Evolutionary conservation across 768 basidiomycete species (phyloP).

Genomic region (Lentinula edodes): DNA sequence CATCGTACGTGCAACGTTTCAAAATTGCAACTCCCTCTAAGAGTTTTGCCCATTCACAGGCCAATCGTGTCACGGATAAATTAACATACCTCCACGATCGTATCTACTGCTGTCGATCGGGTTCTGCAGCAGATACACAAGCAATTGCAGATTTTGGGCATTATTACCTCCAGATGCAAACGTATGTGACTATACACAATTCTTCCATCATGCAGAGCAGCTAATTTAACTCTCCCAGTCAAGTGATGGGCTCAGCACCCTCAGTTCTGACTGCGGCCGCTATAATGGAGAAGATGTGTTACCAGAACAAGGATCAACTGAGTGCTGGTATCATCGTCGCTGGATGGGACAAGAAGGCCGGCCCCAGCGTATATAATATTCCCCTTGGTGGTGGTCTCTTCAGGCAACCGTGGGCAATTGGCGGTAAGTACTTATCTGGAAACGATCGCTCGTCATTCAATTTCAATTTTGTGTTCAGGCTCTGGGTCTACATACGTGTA

Average conservation of each 20-base stretch:
- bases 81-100: slow-evolving; percentile 94
- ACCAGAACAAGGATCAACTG: slow-evolving; percentile 86
- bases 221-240: slow-evolving; percentile 24
- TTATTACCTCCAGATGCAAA: slow-evolving; percentile 70
- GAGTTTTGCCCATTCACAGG: slow-evolving; percentile 37
- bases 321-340: slow-evolving; percentile 96
- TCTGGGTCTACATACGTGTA: slow-evolving; percentile 98
- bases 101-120: slow-evolving; percentile 98
- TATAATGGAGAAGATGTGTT: slow-evolving; percentile 83
- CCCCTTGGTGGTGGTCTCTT: slow-evolving; percentile 96
- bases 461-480: slow-evolving; percentile 34
- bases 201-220: not conserved
- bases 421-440: slow-evolving; percentile 52
- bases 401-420: slow-evolving; percentile 98
- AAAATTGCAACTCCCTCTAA: slow-evolving; percentile 1
- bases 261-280: slow-evolving; percentile 79
- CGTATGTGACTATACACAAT: slow-evolving; percentile 37
- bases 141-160: slow-evolving; percentile 91
- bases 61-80: slow-evolving; percentile 98
- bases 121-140: slow-evolving; percentile 97
- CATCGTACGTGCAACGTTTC: slow-evolving; percentile 55
- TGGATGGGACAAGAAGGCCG: slow-evolving; percentile 90
- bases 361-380: slow-evolving; percentile 94
- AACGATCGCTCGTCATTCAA: not conserved
- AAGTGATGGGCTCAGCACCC: slow-evolving; percentile 60